Base-by-base conservation (phyloP, 2,329 filamentous ascomycete genomes). In the Claviceps lovelessii region DNA sequence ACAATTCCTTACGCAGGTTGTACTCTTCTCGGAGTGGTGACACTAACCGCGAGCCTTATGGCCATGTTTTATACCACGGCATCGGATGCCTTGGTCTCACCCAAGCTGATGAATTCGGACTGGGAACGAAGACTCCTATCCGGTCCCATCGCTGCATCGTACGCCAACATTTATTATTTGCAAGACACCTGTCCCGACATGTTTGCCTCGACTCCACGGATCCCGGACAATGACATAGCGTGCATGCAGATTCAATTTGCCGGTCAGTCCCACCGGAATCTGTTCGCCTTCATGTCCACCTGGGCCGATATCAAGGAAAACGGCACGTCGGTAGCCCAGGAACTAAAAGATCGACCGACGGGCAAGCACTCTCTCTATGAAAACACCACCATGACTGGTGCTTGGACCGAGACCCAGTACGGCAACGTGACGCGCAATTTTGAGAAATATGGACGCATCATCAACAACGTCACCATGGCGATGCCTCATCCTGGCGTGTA, bases 391-490 rank as follows among this genome's bases (percentile, higher is more conserved):
- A 73, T 90, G 54, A 75, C 70, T 1, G 83, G 81, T 0, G 74
- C 79, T 2, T 93, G 87, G 87, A 80, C 90, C 42, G 75, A 85
- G 55, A 72, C 68, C 0, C 61, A 75, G 2, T 69, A 74, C 9
- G 68, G 74, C 39, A 73, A 87, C 54, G 76, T 82, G 19, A 73
- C 73, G 0, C 65, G 70, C 4, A 69, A 73, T 0, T 84, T 76
- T 4, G 63, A 72, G 5, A 63, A 73, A 11, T 65, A 79, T 53
- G 68, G 72, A 0, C 74, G 85, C 31, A 74, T 85, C 42, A 72
- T 91, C 61, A 87, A 90, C 64, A 90, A 90, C 58, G 80, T 89
- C 31, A 86, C 84, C 0, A 74, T 90, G 59, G 85, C 86, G 0
- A 84, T 90, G 77, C 88, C 88, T 0, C 88, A 93, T 61, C 74